These are phyloP conservation scores for Mycena chlorophos DNA, from an alignment of 768 basidiomycete genomes.

Conservation along the genomic window DNA sequence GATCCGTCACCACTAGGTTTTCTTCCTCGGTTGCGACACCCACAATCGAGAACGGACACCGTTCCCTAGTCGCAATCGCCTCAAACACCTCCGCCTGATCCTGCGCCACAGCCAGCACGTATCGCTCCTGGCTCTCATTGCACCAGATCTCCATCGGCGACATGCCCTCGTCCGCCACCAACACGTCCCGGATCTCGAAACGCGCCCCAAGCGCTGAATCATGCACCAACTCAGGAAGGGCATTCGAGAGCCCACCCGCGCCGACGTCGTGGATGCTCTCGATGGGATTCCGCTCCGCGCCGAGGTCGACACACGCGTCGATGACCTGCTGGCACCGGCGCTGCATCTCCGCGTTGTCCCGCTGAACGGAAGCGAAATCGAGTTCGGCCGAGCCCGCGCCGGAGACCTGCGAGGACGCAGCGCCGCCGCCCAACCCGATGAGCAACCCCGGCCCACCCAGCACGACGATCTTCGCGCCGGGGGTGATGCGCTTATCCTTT, in stretches of 20 bases:
- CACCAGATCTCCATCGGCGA: conserved; percentile 99
- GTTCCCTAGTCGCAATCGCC: conserved; percentile 78
- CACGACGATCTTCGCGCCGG: conserved; percentile 87
- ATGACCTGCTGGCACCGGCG: conserved; percentile 96
- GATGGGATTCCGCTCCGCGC: conserved; percentile 70
- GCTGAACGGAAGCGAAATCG: conserved; percentile 96
- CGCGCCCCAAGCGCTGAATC: conserved; percentile 88
- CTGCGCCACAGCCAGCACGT: conserved; percentile 86
- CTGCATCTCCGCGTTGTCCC: conserved; percentile 99
- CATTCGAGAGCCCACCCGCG: conserved; percentile 95
- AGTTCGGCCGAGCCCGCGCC: conserved; percentile 90
- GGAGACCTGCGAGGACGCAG: conserved; percentile 90
- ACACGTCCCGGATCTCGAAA: conserved; percentile 92
- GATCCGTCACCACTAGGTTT: conserved; percentile 86
- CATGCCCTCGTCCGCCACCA: conserved; percentile 90
- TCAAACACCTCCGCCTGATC: conserved; percentile 66
- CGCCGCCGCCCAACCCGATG: conserved; percentile 96
- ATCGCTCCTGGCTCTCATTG: conserved; percentile 97
- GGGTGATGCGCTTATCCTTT: conserved; percentile 73
- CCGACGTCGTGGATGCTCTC: conserved; percentile 98
- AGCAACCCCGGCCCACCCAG: conserved; percentile 95
- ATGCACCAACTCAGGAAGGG: conserved; percentile 94
- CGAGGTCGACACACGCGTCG: conserved; percentile 75
- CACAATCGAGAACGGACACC: conserved; percentile 92
- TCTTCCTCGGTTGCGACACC: conserved; percentile 82